Evolutionary conservation across 139 green algal genomes (phyloP).

Genomic region (Auxenochlorella protothecoides): DNA sequence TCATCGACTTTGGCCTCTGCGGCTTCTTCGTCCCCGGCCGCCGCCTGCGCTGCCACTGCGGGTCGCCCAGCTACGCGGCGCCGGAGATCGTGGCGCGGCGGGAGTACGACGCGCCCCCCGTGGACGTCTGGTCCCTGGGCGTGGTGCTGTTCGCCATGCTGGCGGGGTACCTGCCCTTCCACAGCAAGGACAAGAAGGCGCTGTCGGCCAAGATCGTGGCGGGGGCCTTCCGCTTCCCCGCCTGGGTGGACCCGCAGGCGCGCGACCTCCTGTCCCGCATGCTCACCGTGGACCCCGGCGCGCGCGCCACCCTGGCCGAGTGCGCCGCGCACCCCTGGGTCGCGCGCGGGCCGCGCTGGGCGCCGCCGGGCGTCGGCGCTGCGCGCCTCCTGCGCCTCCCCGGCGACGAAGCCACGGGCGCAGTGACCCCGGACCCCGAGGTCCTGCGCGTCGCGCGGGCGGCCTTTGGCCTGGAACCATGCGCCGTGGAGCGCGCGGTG

Average conservation of each 20-base stretch:
- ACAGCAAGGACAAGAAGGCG: slow-evolving; percentile 56
- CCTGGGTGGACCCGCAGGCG: slow-evolving; percentile 11
- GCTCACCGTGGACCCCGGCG: slow-evolving; percentile 59
- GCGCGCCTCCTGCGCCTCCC: slow-evolving; percentile 6
- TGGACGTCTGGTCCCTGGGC: slow-evolving; percentile 75
- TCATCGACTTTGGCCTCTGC: slow-evolving; percentile 84
- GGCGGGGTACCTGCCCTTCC: slow-evolving; percentile 70
- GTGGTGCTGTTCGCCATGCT: slow-evolving; percentile 85
- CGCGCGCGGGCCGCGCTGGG: slow-evolving; percentile 5
- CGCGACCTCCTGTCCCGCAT: slow-evolving; percentile 48
- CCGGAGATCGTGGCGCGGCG: slow-evolving; percentile 59
- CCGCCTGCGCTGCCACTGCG: slow-evolving; percentile 50
- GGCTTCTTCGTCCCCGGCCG: slow-evolving; percentile 29
- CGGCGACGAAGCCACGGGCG: slow-evolving; percentile 7
- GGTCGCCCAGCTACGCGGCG: slow-evolving; percentile 81
- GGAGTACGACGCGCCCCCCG: slow-evolving; percentile 38
- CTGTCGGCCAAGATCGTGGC: slow-evolving; percentile 44
- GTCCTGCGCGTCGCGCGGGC: not conserved
- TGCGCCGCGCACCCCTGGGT: slow-evolving; percentile 41
- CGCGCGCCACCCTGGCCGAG: slow-evolving; percentile 40
- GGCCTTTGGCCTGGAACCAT: slow-evolving; percentile 5
- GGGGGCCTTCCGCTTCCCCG: slow-evolving; percentile 21
- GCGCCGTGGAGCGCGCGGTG: slow-evolving; percentile 7
- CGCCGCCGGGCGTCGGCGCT: slow-evolving; percentile 7
- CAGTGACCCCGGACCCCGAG: slow-evolving; percentile 5